Percentiles rank a stretch among this genome's conserved stretches.
Evolutionary conservation across 2,329 filamentous ascomycete species (phyloP).

Genomic region (Pezicula neosporulosa): DNA sequence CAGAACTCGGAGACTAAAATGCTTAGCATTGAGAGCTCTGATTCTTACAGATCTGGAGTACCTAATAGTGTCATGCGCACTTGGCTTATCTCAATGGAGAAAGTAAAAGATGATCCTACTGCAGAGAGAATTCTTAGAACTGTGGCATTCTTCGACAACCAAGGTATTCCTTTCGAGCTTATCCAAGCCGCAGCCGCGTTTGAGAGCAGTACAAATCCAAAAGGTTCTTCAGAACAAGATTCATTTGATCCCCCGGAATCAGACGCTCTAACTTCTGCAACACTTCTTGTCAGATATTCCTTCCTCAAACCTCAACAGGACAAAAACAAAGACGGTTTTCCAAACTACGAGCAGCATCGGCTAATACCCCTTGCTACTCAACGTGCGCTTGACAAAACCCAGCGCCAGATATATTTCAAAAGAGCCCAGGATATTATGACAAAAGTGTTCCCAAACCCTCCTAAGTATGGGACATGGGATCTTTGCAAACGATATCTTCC

Average conservation of each 20-base stretch:
- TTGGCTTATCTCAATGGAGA: slow-evolving; percentile 31
- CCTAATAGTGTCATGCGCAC: slow-evolving; percentile 32
- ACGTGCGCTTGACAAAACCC: slow-evolving; percentile 6
- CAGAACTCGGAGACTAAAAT: slow-evolving; percentile 14
- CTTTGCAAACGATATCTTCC: slow-evolving; percentile 25
- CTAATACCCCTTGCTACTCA: slow-evolving; percentile 11
- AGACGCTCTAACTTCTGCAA: slow-evolving; percentile 17
- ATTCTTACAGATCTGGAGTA: slow-evolving; percentile 26
- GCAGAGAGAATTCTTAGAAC: slow-evolving; percentile 27
- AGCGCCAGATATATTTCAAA: slow-evolving; percentile 19
- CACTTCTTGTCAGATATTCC: slow-evolving; percentile 30
- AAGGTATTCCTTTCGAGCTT: slow-evolving; percentile 27
- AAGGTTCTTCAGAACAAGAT: too few relatives aligned
- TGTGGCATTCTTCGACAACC: slow-evolving; percentile 30
- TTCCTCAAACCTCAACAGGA: slow-evolving; percentile 22
- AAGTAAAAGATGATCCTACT: slow-evolving; percentile 22
- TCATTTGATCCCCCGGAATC: background rate
- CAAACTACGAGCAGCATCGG: slow-evolving; percentile 12
- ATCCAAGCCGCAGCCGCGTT: slow-evolving; percentile 16
- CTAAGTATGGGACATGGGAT: slow-evolving; percentile 13
- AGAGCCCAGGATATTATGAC: slow-evolving; percentile 19
- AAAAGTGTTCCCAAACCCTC: slow-evolving; percentile 15
- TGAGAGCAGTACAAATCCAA: background rate
- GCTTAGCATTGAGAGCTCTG: slow-evolving; percentile 19
- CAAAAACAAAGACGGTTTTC: slow-evolving; percentile 2